Evolutionary conservation across 2,329 filamentous ascomycete species (phyloP).

Genomic region (Emmonsiellopsis sp.): DNA sequence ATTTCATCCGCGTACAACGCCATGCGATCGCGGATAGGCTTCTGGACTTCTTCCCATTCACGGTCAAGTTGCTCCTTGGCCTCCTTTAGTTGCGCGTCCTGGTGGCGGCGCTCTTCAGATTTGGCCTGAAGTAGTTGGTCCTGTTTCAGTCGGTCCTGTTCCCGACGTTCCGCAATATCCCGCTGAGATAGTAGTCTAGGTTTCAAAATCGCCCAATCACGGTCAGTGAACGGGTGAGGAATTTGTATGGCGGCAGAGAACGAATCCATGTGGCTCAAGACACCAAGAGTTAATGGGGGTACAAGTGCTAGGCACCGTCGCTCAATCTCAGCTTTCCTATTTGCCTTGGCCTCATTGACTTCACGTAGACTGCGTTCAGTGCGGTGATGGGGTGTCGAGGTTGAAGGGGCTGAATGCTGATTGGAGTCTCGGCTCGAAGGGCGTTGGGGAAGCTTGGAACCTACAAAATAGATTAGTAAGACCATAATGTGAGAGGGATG

Average conservation of each 20-base stretch:
- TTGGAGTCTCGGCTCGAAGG: slow-evolving; percentile 4
- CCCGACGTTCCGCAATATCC: slow-evolving; percentile 51
- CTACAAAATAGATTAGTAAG: slow-evolving; percentile 2
- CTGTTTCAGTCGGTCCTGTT: slow-evolving; percentile 42
- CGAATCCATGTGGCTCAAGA: slow-evolving; percentile 60
- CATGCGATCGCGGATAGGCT: slow-evolving; percentile 56
- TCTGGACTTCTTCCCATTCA: slow-evolving; percentile 63
- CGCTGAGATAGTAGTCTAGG: slow-evolving; percentile 59
- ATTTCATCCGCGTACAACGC: slow-evolving; percentile 60
- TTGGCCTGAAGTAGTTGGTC: slow-evolving; percentile 36
- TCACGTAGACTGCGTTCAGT: slow-evolving; percentile 51
- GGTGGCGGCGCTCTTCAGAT: slow-evolving; percentile 36
- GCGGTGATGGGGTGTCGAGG: slow-evolving; percentile 10
- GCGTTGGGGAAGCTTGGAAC: slow-evolving; percentile 7
- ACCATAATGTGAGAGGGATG: background rate
- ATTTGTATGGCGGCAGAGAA: slow-evolving; percentile 67
- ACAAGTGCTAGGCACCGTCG: slow-evolving; percentile 55
- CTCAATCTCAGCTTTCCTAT: slow-evolving; percentile 61
- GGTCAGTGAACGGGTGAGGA: slow-evolving; percentile 56
- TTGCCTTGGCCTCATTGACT: slow-evolving; percentile 53
- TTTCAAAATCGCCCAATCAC: slow-evolving; percentile 59
- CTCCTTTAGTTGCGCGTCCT: slow-evolving; percentile 42
- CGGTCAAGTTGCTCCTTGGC: slow-evolving; percentile 53
- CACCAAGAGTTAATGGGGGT: slow-evolving; percentile 53
- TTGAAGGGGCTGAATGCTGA: slow-evolving; percentile 1